These are phyloP conservation scores for Teunomyces barrocoloradensis DNA, from an alignment of 805 yeast species.

Conservation along the genomic window DNA sequence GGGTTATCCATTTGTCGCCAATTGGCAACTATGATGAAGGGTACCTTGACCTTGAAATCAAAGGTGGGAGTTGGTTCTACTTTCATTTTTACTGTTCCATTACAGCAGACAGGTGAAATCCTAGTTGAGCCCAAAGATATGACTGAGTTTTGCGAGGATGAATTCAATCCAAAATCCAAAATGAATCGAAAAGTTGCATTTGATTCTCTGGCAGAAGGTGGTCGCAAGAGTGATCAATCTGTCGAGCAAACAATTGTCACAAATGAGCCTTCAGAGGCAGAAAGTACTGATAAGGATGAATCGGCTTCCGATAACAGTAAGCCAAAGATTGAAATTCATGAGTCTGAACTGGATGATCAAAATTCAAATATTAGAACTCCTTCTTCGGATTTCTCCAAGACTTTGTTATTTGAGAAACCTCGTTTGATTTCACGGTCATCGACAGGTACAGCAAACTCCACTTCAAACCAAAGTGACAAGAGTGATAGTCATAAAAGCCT, in stretches of 20 bases:
- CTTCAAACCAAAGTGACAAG: slow-evolving; percentile 11
- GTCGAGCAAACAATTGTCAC: slow-evolving; percentile 2
- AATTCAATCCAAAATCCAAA: slow-evolving; percentile 56
- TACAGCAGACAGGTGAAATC: slow-evolving; percentile 62
- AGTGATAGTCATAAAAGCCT: slow-evolving; percentile 15
- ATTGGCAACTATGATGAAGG: slow-evolving; percentile 87
- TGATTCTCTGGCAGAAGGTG: neutral
- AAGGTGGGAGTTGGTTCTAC: slow-evolving; percentile 80
- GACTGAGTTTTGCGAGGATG: slow-evolving; percentile 57
- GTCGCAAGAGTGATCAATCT: neutral
- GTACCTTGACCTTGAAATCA: slow-evolving; percentile 73
- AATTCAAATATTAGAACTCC: neutral
- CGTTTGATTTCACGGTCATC: slow-evolving; percentile 45
- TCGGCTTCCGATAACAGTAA: neutral
- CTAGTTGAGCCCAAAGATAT: slow-evolving; percentile 35
- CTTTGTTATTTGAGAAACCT: slow-evolving; percentile 39
- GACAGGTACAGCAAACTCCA: slow-evolving; percentile 51
- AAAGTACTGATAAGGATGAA: neutral
- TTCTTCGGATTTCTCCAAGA: slow-evolving; percentile 3
- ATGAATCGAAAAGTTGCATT: slow-evolving; percentile 52
- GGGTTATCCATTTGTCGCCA: slow-evolving; percentile 89
- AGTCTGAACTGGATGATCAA: slow-evolving; percentile 1
- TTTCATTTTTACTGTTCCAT: slow-evolving; percentile 76
- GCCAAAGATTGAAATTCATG: neutral
- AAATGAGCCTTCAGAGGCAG: neutral